Evolutionary conservation across 768 basidiomycete genomes (phyloP), one percentile per base, ranked within the genome.

Genomic region (Tricholoma furcatifolium): DNA sequence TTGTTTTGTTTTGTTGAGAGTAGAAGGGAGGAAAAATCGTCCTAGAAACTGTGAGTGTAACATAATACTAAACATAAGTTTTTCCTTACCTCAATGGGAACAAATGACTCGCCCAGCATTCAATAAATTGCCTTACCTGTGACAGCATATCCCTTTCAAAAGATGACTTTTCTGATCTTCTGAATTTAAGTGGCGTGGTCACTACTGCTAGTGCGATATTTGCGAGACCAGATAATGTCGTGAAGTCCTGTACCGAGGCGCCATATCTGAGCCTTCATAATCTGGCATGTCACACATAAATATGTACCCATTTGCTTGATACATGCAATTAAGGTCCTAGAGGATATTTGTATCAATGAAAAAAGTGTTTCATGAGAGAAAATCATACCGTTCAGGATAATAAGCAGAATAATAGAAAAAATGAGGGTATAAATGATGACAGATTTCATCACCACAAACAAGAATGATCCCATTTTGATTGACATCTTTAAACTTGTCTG

Each of bases 1-100:
- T 64, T 2, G 74, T 11, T 27, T 36, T 38, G 41, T 40, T 32
- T 6, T 5, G 7, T 3, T 23, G 42, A 21, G 6, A 43, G 42
- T 12, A 43, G 42, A 20, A 43, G 20, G 7, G 4, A 21, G 7
- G 42, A 43, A 15, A 43, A 43, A 20, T n/a, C 18, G 20, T 43
- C 24, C 42, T 43, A 35, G 8, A 35, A 9, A 9, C 34, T 9
- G 34, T 35, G 15, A 9, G 8, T 8, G 34, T 35, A 15, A 35
- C 34, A 8, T 9, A 21, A 20, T 20, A 8, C 11, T 6, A 24
- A 23, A 20, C 18, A 20, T 12, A 20, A n/a, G 10, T n/a, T n/a
- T n/a, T n/a, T n/a, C n/a, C 42, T 23, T 21, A 43, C 42, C 42
- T 43, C 42, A 6, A 43, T 20, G 18, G 42, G 42, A 43, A 43